Percentiles rank a stretch among this genome's conserved stretches.
phyloP scores from a whole-genome alignment of 768 basidiomycete genomes.

The Daedaleopsis nitida region DNA sequence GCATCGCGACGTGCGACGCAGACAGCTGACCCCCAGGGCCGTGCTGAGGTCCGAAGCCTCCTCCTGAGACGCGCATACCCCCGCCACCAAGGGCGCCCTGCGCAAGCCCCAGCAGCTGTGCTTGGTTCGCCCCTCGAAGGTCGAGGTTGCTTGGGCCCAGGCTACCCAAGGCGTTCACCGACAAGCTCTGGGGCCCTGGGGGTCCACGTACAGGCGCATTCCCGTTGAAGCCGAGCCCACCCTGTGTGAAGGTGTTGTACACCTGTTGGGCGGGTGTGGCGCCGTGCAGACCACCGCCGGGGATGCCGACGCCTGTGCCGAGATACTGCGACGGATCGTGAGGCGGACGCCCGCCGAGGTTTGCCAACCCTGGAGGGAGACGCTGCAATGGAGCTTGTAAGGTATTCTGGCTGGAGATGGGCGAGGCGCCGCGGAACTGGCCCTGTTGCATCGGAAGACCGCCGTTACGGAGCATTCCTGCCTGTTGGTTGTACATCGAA shows the following conservation, averaged over 20 bases:
- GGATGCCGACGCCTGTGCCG: constrained; percentile 25
- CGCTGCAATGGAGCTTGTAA: constrained; percentile 50
- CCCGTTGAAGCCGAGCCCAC: constrained; percentile 30
- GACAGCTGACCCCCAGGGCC: background rate
- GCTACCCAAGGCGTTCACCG: constrained; percentile 52
- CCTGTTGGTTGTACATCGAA: constrained; percentile 52
- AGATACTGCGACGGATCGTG: constrained; percentile 73
- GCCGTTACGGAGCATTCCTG: constrained; percentile 46
- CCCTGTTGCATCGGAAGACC: constrained; percentile 57
- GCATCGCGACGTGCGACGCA: constrained; percentile 42
- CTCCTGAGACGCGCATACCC: constrained; percentile 45
- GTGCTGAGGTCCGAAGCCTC: constrained; percentile 52
- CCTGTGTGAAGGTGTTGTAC: constrained; percentile 56
- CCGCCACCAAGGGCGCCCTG: constrained; percentile 50
- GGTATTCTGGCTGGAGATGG: constrained; percentile 50
- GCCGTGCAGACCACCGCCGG: constrained; percentile 47
- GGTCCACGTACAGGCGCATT: constrained; percentile 54
- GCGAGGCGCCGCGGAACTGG: constrained; percentile 73
- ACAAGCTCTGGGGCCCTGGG: constrained; percentile 45
- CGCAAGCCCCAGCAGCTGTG: constrained; percentile 46
- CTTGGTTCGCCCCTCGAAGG: constrained; percentile 50
- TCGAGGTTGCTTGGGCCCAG: constrained; percentile 59
- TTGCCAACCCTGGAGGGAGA: constrained; percentile 79
- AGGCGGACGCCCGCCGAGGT: constrained; percentile 79
- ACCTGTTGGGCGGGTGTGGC: constrained; percentile 43